Evolutionary conservation across 495 filamentous ascomycete genomes (phyloP).

Genomic region (Articulospora tetracladia): DNA sequence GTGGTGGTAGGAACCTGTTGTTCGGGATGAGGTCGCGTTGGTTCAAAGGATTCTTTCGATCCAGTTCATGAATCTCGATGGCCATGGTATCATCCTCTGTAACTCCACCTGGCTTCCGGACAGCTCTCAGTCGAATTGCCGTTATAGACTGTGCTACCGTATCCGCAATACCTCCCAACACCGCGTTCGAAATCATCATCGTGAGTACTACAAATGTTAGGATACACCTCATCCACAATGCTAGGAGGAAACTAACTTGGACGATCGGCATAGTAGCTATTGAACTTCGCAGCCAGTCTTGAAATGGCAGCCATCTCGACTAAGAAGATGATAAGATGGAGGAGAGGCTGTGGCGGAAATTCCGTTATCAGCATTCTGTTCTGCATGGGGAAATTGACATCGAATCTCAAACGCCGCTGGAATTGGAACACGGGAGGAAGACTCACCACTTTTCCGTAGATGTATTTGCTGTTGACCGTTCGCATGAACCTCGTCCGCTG

Average conservation of each 20-base stretch:
- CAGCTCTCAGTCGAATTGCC: slow-evolving; percentile 63
- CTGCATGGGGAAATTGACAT: slow-evolving; percentile 17
- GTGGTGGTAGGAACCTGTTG: slow-evolving; percentile 59
- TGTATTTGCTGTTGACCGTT: slow-evolving; percentile 70
- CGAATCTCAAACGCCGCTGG: slow-evolving; percentile 2
- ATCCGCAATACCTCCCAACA: slow-evolving; percentile 90
- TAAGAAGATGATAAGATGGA: slow-evolving; percentile 80
- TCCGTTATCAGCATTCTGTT: slow-evolving; percentile 22
- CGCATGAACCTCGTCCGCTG: slow-evolving; percentile 60
- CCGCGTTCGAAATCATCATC: slow-evolving; percentile 96
- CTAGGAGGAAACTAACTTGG: slow-evolving; percentile 54
- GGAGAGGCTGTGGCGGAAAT: slow-evolving; percentile 61
- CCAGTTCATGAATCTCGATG: slow-evolving; percentile 86
- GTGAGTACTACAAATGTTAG: slow-evolving; percentile 64
- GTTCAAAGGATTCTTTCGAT: slow-evolving; percentile 72
- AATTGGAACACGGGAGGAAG: slow-evolving; percentile 9
- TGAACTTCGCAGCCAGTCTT: slow-evolving; percentile 81
- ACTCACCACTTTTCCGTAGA: slow-evolving; percentile 78
- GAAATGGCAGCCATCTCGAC: slow-evolving; percentile 84
- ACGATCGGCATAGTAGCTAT: slow-evolving; percentile 83
- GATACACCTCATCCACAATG: neutral
- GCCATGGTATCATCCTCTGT: slow-evolving; percentile 67
- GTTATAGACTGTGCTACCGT: slow-evolving; percentile 94
- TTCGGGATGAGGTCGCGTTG: slow-evolving; percentile 66
- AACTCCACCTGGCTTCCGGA: slow-evolving; percentile 52